Evolutionary conservation across 2,329 filamentous ascomycete species (phyloP), one percentile per base, ranked within the genome.

Genomic region (Fusarium ramigenum): DNA sequence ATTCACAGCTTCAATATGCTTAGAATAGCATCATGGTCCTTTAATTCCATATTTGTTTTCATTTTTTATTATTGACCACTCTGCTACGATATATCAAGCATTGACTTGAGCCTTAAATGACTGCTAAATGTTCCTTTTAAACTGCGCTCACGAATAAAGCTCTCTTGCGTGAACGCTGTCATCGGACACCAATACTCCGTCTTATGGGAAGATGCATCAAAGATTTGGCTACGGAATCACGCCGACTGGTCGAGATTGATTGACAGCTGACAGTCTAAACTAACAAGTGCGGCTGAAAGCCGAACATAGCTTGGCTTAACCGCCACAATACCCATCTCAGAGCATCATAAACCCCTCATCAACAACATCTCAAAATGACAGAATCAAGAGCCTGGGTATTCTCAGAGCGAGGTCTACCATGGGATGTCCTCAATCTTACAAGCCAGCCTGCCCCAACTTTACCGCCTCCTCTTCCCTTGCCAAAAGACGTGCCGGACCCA

Each of bases 401-500:
- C 8, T 49, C 54, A 36, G 9, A 60, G 3, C 42, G 60, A n/a
- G 54, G 60, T 6, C 60, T 60, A 2, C 60, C 60, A 9, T 63
- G 60, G 54, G 43, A 63, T 12, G 23, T 60, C 28, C 60, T 63
- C 28, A 40, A 28, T 12, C 30, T 63, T 21, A 49, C 23, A 40
- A 60, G 36, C 14, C 60, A 60, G 11, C 54, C 54, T 9, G 25
- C 34, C 5, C 43, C 54, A 49, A 63, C 54, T 23, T 21, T 60
- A 6, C 60, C 60, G 1, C 60, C 60, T 37, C 50, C 67, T 16
- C 70, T 76, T 4, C 78, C 79, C 9, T 68, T 80, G 7, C 79
- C 80, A 15, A 74, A 75, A 47, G 76, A 77, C 49, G 75, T 69
- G 7, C 72, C 79, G 10, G 18, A 37, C 9, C 76, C 78, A 12